A percentile compares a stretch with the other conserved stretches of the same genome.
Evolutionary conservation across 208 protist genomes (phyloP).

Genomic region (Acanthamoeba divionensis): DNA sequence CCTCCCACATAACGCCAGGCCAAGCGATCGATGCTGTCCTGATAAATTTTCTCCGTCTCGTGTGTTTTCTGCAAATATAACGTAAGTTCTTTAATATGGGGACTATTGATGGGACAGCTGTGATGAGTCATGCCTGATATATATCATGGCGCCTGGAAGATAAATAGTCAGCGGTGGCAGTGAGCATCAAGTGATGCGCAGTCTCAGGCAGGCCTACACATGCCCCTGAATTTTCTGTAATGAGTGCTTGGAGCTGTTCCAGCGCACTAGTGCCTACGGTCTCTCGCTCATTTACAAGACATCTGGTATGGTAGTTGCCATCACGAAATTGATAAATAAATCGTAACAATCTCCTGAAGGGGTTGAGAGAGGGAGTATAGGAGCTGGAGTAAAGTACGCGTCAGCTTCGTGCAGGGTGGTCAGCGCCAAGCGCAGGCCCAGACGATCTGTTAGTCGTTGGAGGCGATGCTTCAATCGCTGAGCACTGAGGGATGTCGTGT

Average conservation of each 20-base stretch:
- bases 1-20: slow-evolving; percentile 32
- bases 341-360: neutral
- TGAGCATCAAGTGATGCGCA: slow-evolving; percentile 17
- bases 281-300: slow-evolving; percentile 9
- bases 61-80: neutral
- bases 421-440: slow-evolving; percentile 8
- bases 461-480: no score
- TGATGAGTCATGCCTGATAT: neutral
- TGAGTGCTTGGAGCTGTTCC: neutral
- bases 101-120: neutral
- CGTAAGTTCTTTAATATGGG: neutral
- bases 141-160: slow-evolving; percentile 8
- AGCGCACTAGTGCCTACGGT: neutral
- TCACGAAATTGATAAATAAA: no score
- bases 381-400: neutral
- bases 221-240: neutral
- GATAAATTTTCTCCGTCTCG: slow-evolving; percentile 36
- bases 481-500: no score
- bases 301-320: no score
- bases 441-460: neutral
- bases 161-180: slow-evolving; percentile 7
- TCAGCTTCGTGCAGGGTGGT: slow-evolving; percentile 44
- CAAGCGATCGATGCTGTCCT: slow-evolving; percentile 34
- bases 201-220: neutral
- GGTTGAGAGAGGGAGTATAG: neutral